These are phyloP conservation scores for Funneliformis mosseae DNA, from an alignment of 192 early-diverging fungal genomes.

Conservation along the genomic window DNA sequence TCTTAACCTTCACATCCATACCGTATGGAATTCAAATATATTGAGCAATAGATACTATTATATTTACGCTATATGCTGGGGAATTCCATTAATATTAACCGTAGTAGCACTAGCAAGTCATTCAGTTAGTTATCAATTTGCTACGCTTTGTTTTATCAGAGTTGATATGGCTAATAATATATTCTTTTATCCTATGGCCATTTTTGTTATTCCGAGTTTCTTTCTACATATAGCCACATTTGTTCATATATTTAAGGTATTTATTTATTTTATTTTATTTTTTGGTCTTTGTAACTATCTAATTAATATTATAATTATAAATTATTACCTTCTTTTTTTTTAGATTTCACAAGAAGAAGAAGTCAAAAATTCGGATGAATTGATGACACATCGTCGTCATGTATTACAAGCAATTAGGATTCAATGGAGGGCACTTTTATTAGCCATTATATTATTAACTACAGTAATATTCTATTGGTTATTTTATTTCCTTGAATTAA, in stretches of 20 bases:
- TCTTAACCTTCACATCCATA: slow-evolving; percentile 54
- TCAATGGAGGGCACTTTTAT: slow-evolving; percentile 57
- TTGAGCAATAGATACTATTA: slow-evolving; percentile 45
- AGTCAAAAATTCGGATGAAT: not conserved
- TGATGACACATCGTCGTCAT: slow-evolving; percentile 46
- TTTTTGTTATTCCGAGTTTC: slow-evolving; percentile 50
- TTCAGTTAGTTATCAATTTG: slow-evolving; percentile 52
- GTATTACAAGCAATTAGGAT: slow-evolving; percentile 54
- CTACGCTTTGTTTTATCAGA: slow-evolving; percentile 52
- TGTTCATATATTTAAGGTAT: slow-evolving; percentile 52
- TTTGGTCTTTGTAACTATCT: not conserved
- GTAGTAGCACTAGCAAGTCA: slow-evolving; percentile 43
- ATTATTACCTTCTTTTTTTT: not conserved
- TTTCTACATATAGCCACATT: slow-evolving; percentile 55
- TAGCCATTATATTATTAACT: slow-evolving; percentile 44
- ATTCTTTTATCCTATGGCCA: slow-evolving; percentile 60
- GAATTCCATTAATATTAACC: slow-evolving; percentile 42
- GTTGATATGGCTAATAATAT: slow-evolving; percentile 41
- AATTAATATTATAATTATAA: not conserved
- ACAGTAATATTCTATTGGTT: slow-evolving; percentile 59
- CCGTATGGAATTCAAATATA: slow-evolving; percentile 58
- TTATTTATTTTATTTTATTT: not conserved
- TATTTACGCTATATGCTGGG: slow-evolving; percentile 55
- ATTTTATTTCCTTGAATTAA: slow-evolving; percentile 53
- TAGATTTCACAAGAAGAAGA: not conserved